Evolutionary conservation across 2,329 filamentous ascomycete genomes (phyloP), one percentile per base, ranked within the genome.

Genomic region (Xylariaceae sp.): DNA sequence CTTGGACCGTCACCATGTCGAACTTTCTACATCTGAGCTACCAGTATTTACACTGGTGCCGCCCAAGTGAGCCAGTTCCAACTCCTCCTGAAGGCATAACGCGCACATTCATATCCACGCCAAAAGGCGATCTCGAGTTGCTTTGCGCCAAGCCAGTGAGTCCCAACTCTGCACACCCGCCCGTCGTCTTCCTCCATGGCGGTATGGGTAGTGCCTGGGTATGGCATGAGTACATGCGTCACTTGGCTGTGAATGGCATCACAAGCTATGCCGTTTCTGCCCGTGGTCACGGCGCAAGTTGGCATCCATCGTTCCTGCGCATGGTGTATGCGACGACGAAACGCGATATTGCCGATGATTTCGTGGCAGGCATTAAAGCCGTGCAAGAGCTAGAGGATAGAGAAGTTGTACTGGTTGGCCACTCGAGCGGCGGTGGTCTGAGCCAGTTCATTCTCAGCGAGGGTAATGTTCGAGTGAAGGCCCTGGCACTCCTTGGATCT

Each of bases 151-250:
- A 68, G 11, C 74, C 76, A 1, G 56, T 64, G 1, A 62, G 59
- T 17, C 56, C 47, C 47, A 51, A 42, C 10, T 66, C 68, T 11
- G 60, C 48, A 4, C 68, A 55, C 13, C 52, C 74, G 8, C 75
- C 78, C 1, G 67, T 83, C 10, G 76, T 82, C 71, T 82, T 83
- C 69, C 72, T 77, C 39, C 81, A 84, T 62, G 81, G 81, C 45
- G 80, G 80, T 53, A 23, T 82, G 73, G 81, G 80, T 47, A 74
- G 74, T 56, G 82, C 81, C 6, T 77, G 76, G 67, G 75, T 82
- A 17, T 84, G 79, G 79, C 72, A 77, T 7, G 73, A 77, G 49
- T 84, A 80, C 64, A 78, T 84, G 74, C 71, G 70, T 23, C 80
- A 74, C 23, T 23, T 83, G 57, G 72, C 78, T 2, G 62, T 70